phyloP scores from a whole-genome alignment of 345 rosid species.

The Conringia planisiliqua region DNA sequence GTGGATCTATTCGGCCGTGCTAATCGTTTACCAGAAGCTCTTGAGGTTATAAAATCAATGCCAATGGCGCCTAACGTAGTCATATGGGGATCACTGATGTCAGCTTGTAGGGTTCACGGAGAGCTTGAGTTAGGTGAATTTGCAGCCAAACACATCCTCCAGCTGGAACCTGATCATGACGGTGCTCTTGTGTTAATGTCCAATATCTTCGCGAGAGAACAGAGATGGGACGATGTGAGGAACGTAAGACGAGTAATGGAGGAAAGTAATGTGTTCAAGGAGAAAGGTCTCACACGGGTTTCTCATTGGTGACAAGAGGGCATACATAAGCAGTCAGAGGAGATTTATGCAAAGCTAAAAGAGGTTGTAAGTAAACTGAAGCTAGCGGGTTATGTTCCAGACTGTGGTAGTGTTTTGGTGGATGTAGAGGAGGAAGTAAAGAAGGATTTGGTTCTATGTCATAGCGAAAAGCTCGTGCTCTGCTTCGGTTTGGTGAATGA shows the following conservation, averaged over 20 bases:
- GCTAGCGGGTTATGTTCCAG: constrained; percentile 13
- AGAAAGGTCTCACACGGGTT: constrained; percentile 65
- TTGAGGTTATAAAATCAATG: constrained; percentile 48
- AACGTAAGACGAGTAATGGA: constrained; percentile 52
- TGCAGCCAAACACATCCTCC: constrained; percentile 54
- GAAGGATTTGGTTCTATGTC: constrained; percentile 35
- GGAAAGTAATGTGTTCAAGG: constrained; percentile 47
- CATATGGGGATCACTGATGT: constrained; percentile 73
- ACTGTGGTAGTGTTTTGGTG: constrained; percentile 35
- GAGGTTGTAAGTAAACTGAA: constrained; percentile 28
- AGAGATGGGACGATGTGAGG: constrained; percentile 60
- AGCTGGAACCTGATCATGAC: constrained; percentile 52
- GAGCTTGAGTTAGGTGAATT: constrained; percentile 54
- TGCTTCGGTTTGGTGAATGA: constrained; percentile 11
- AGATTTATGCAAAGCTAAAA: constrained; percentile 42
- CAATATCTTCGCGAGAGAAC: constrained; percentile 62
- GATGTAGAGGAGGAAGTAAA: constrained; percentile 45
- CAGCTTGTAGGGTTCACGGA: constrained; percentile 53
- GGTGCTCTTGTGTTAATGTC: constrained; percentile 68
- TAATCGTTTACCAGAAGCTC: constrained; percentile 46
- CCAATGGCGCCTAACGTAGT: constrained; percentile 50
- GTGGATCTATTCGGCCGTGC: constrained; percentile 60
- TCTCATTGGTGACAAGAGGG: constrained; percentile 45
- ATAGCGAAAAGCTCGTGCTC: constrained; percentile 21
- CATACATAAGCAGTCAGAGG: constrained; percentile 39